Conservation (phyloP, 2,329 filamentous ascomycete genomes). For the Ceratocystis albifundus region DNA sequence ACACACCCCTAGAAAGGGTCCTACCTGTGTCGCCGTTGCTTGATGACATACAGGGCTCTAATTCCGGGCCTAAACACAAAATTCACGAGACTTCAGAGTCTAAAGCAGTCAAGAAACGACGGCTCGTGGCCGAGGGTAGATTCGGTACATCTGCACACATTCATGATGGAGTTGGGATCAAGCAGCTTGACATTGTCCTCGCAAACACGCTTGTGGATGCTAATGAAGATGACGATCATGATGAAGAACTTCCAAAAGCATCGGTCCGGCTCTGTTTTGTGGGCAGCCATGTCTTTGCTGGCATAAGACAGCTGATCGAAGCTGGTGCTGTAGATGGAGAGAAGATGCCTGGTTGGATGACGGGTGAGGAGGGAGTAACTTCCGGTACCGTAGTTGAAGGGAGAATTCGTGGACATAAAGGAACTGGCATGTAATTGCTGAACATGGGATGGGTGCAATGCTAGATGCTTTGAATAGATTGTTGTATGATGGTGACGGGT, state of each 20-base stretch:
- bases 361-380: conserved; percentile 72
- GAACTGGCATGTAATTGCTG: neutral
- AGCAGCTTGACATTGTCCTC: conserved; percentile 48
- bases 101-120: conserved; percentile 45
- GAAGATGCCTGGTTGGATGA: conserved; percentile 82
- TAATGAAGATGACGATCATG: conserved; percentile 3
- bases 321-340: conserved; percentile 62
- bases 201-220: neutral
- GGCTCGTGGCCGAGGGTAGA: conserved; percentile 50
- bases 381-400: conserved; percentile 57
- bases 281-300: conserved; percentile 69
- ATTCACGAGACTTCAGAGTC: neutral
- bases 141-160: conserved; percentile 53
- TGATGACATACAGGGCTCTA: conserved; percentile 19
- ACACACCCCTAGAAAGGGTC: conserved; percentile 44
- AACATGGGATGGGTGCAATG: neutral
- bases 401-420: conserved; percentile 45
- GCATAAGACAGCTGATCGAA: conserved; percentile 66
- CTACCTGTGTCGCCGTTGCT: conserved; percentile 36
- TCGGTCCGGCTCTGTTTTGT: conserved; percentile 58
- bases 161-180: conserved; percentile 49
- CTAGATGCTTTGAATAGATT: neutral
- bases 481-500: neutral
- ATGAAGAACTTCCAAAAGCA: conserved; percentile 27
- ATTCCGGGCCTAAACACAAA: conserved; percentile 2